Evolutionary conservation across 257 asterid species (phyloP).

Genomic region (Petunia axillaris): DNA sequence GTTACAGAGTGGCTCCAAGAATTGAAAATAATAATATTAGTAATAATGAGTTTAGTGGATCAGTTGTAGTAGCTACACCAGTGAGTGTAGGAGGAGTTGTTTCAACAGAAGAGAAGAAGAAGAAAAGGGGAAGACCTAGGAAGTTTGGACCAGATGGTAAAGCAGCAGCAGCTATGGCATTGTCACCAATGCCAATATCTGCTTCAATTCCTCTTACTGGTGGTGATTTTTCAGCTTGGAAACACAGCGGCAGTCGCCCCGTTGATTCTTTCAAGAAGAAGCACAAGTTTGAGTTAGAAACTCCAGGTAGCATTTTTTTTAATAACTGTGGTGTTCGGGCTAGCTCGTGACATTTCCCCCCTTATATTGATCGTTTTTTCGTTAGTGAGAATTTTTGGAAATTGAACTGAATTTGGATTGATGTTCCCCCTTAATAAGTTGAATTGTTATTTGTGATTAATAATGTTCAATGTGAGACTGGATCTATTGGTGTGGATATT

Average conservation of each 20-base stretch:
- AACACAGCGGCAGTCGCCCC: slow-evolving; percentile 46
- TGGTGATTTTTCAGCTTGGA: slow-evolving; percentile 75
- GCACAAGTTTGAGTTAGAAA: slow-evolving; percentile 60
- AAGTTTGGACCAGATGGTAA: slow-evolving; percentile 71
- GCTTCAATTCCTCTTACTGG: slow-evolving; percentile 90
- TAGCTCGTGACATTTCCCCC: neutral
- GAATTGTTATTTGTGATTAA: slow-evolving; percentile 22
- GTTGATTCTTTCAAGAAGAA: slow-evolving; percentile 72
- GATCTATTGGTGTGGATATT: slow-evolving; percentile 49
- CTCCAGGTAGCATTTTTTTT: slow-evolving; percentile 47
- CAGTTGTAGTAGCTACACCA: slow-evolving; percentile 46
- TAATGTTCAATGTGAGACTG: slow-evolving; percentile 35
- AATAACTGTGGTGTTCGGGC: too few relatives aligned
- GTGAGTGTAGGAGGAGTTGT: slow-evolving; percentile 35
- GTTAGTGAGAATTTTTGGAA: neutral
- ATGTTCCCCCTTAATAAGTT: neutral
- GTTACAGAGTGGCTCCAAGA: slow-evolving; percentile 61
- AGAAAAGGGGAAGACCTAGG: slow-evolving; percentile 91
- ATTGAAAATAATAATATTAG: slow-evolving; percentile 39
- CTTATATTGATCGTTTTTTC: neutral
- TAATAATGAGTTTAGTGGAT: slow-evolving; percentile 49
- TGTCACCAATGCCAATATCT: slow-evolving; percentile 97
- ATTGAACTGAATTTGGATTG: neutral
- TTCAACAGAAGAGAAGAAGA: slow-evolving; percentile 53
- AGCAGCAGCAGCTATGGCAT: slow-evolving; percentile 45